These are phyloP conservation scores for Fusarium clavum DNA, from an alignment of 2,329 filamentous ascomycete species.

Conservation along the genomic window DNA sequence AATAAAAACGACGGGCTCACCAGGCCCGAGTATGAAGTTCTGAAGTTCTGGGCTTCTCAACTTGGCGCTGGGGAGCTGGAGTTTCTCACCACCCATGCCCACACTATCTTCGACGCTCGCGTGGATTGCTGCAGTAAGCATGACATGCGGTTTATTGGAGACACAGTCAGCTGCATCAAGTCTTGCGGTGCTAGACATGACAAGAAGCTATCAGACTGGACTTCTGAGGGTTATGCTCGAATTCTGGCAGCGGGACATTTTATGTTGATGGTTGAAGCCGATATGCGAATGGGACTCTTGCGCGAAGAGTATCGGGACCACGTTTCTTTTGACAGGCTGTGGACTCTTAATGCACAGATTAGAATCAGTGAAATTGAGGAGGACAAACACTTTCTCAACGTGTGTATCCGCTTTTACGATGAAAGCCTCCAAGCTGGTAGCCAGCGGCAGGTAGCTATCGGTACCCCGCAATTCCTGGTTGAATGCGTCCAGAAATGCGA, in stretches of 20 bases:
- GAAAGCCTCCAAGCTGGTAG: not conserved
- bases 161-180: not conserved
- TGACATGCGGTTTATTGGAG: not conserved
- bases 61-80: not conserved
- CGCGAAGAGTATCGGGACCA: not conserved
- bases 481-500: not conserved
- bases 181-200: not conserved
- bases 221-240: not conserved
- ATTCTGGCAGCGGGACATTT: not conserved
- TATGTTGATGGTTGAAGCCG: not conserved
- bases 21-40: not conserved
- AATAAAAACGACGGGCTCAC: not conserved
- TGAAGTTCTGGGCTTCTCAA: not conserved
- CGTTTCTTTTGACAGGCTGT: not conserved
- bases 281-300: not conserved
- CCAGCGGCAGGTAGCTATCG: not conserved
- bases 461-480: not conserved
- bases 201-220: not conserved
- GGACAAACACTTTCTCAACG: not conserved
- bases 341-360: not conserved
- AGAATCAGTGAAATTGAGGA: not conserved
- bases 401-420: not conserved
- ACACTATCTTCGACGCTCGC: not conserved
- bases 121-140: rapidly evolving
- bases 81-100: not conserved